Conservation (phyloP, 495 filamentous ascomycete species). For the Rusavskia elegans region DNA sequence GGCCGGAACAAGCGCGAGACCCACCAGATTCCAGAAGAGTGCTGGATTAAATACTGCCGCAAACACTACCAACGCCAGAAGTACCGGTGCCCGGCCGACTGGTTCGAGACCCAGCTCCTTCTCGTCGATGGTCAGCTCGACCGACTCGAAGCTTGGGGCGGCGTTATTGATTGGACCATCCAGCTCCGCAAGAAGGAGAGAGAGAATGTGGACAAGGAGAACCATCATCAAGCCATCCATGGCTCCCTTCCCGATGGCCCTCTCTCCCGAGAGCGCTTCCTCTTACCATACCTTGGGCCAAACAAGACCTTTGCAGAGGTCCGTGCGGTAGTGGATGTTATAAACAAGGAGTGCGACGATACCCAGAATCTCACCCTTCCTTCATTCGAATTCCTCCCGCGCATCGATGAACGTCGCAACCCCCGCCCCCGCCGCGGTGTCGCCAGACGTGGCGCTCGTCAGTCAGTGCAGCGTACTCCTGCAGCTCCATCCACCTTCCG, state of each 20-base stretch:
- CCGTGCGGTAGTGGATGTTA: background rate
- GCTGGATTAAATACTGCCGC: constrained; percentile 62
- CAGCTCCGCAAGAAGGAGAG: constrained; percentile 14
- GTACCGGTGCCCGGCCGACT: constrained; percentile 41
- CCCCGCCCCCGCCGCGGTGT: background rate
- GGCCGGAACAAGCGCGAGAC: constrained; percentile 77
- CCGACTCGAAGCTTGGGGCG: constrained; percentile 43
- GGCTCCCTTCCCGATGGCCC: too few species aligned
- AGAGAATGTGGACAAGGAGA: too few species aligned
- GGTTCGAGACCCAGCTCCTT: constrained; percentile 40
- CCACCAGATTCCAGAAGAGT: constrained; percentile 40
- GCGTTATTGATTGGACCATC: constrained; percentile 22
- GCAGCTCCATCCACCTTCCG: background rate
- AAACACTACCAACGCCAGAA: constrained; percentile 72
- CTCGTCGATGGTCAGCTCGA: constrained; percentile 42
- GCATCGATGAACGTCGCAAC: background rate
- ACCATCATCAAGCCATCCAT: too few species aligned
- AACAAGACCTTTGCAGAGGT: background rate
- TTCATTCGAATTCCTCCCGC: background rate
- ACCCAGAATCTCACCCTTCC: background rate
- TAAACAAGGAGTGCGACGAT: background rate
- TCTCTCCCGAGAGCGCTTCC: constrained; percentile 25
- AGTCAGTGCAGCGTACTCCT: background rate
- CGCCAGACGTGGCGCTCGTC: background rate
- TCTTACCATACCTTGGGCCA: background rate